These are phyloP conservation scores for Angomonas ambiguus DNA, from an alignment of 208 protist genomes.

Conservation along the genomic window DNA sequence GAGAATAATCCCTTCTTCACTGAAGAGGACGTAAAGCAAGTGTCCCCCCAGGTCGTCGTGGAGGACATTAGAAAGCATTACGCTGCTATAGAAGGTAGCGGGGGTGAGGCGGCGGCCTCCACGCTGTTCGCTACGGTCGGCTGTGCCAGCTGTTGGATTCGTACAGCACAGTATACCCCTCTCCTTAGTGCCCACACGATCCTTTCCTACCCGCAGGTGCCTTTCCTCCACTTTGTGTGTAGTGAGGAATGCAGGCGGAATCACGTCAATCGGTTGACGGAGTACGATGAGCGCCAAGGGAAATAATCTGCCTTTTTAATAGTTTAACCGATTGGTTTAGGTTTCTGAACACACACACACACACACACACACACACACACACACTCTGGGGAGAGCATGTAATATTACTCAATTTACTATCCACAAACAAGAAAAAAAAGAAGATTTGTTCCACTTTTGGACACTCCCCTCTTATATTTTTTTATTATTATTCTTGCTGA, in stretches of 20 bases:
- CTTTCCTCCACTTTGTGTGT: conserved; percentile 72
- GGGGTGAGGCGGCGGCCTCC: background rate
- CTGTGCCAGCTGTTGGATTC: conserved; percentile 73
- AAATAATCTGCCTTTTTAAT: conserved; percentile 7
- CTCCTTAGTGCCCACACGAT: conserved; percentile 61
- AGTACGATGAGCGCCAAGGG: conserved; percentile 31
- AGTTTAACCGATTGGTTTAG: background rate
- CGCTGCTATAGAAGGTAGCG: background rate
- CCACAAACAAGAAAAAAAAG: too few species aligned
- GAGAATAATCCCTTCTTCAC: conserved; percentile 70
- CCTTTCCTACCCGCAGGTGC: conserved; percentile 23
- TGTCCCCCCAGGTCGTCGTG: background rate
- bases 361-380: too few species aligned
- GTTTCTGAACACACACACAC: too few species aligned
- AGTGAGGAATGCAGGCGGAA: conserved; percentile 51
- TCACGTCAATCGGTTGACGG: conserved; percentile 37
- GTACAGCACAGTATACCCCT: conserved; percentile 44
- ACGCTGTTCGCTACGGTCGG: conserved; percentile 34
- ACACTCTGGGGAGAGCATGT: too few species aligned
- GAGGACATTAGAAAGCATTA: background rate
- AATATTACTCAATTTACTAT: too few species aligned
- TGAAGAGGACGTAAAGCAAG: background rate
- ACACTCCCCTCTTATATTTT: too few species aligned
- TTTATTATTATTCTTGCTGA: too few species aligned
- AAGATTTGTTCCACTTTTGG: too few species aligned